Evolutionary conservation across 192 early-diverging fungal species (phyloP), one percentile per base, ranked within the genome.

Genomic region (Entomortierella beljakovae): DNA sequence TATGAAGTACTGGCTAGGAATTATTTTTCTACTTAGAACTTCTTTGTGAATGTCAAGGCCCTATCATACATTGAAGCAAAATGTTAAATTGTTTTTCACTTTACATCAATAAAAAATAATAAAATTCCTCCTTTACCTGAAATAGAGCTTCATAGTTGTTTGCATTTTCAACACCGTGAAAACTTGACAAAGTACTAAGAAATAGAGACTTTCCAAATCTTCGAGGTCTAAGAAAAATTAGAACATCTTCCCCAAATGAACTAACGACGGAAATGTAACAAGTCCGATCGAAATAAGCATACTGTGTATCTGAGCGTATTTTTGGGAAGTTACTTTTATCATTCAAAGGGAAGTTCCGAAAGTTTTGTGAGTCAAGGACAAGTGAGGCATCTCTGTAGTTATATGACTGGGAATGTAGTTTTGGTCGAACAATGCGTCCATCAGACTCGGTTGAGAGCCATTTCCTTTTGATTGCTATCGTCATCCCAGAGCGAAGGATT

Each of bases 181-280:
- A 68, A 33, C 68, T 57, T 20, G 72, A 64, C 34, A 75, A 62
- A 28, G 57, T 75, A 26, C 72, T 75, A 56, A 75, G 64, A 43
- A 64, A 64, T 18, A 74, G 56, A 25, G 71, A 74, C 63, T 74
- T 74, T 20, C 71, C 71, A 35, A 74, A 74, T 50, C 71, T 63
- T 53, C 71, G 61, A 31, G 71, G 71, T 22, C 64, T 61, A 29
- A 74, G 26, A 46, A 74, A 75, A 7, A 75, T 28, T 33, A 75
- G 35, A 25, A 75, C 72, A 43, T 28, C 0, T 18, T 61, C 48
- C 3, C 2, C 7, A 46, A 46, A 25, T 28, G 38, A 50, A 60
- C 25, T 20, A 2, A 46, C 15, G 3, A 25, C 58, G 15, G 72
- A 59, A 61, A 75, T 75, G 58, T 75, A 74, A 29, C 56, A 15